phyloP scores from a whole-genome alignment of 2,329 filamentous ascomycete species.

The Alternaria gaisen region DNA sequence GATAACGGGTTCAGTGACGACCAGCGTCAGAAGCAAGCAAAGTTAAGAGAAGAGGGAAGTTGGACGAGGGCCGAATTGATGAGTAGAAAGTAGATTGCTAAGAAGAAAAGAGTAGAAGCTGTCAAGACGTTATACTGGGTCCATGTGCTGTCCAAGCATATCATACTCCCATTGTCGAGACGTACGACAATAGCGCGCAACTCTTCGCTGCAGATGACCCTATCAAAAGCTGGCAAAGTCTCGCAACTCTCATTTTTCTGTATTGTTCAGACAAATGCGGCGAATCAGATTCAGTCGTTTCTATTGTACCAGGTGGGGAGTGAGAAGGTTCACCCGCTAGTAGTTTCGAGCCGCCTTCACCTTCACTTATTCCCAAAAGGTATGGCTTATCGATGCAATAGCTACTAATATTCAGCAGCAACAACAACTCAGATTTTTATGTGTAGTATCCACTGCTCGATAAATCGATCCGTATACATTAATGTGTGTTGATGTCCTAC shows the following conservation, averaged over 20 bases:
- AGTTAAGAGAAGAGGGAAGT: not conserved
- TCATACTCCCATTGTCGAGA: slow-evolving; percentile 5
- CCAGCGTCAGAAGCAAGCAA: slow-evolving; percentile 12
- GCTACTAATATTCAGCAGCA: not conserved
- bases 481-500: not conserved
- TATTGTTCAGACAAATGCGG: slow-evolving; percentile 1
- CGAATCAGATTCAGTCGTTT: not conserved
- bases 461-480: slow-evolving; percentile 1
- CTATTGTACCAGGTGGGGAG: slow-evolving; percentile 7
- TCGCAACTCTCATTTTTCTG: not conserved
- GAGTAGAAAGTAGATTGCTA: not conserved
- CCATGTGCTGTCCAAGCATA: not conserved
- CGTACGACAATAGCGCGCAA: slow-evolving; percentile 5
- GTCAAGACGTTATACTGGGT: slow-evolving; percentile 1
- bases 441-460: not conserved
- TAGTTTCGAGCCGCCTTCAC: slow-evolving; percentile 5
- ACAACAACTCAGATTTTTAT: not conserved
- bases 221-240: not conserved
- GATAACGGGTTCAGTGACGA: slow-evolving; percentile 5
- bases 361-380: not conserved
- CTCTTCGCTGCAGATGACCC: not conserved
- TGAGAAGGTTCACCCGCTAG: not conserved
- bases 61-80: not conserved
- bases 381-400: not conserved
- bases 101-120: not conserved